Conservation (phyloP, 257 asterid genomes). For the Cordia subcordata region DNA sequence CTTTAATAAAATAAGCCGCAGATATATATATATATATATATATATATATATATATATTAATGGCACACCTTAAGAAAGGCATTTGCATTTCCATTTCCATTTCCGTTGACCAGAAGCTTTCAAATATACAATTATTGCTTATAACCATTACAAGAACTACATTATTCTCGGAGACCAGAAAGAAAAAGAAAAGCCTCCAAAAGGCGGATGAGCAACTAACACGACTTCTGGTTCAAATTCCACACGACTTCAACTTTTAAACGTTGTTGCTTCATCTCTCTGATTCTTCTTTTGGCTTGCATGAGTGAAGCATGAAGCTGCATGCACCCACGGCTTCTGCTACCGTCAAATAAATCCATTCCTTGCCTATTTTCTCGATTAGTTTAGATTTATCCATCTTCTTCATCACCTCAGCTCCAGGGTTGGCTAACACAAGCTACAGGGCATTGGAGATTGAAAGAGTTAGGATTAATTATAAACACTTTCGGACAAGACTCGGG, state of each 20-base stretch:
- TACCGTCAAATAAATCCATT: constrained; percentile 81
- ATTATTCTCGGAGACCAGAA: too few species aligned
- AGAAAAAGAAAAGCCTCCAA: too few species aligned
- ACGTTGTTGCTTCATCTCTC: constrained; percentile 50
- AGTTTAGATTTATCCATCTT: constrained; percentile 71
- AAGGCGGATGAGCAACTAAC: too few species aligned
- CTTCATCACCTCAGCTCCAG: constrained; percentile 87
- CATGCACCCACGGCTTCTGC: constrained; percentile 93
- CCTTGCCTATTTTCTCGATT: constrained; percentile 65
- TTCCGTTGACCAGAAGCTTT: too few species aligned
- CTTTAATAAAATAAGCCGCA: too few species aligned
- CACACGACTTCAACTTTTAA: background rate
- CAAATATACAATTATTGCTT: background rate
- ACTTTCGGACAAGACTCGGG: background rate
- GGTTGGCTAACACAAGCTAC: constrained; percentile 79
- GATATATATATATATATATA: too few species aligned
- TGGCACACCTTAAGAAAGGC: too few species aligned
- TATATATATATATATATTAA: too few species aligned
- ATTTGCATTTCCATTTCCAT: too few species aligned
- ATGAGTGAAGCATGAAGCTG: constrained; percentile 65
- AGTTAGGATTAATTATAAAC: background rate
- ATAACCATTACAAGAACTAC: background rate
- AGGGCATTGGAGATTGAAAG: background rate
- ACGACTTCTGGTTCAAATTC: too few species aligned
- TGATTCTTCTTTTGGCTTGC: constrained; percentile 34